phyloP scores from a whole-genome alignment of 495 filamentous ascomycete species.

The Xeromyces bisporus region DNA sequence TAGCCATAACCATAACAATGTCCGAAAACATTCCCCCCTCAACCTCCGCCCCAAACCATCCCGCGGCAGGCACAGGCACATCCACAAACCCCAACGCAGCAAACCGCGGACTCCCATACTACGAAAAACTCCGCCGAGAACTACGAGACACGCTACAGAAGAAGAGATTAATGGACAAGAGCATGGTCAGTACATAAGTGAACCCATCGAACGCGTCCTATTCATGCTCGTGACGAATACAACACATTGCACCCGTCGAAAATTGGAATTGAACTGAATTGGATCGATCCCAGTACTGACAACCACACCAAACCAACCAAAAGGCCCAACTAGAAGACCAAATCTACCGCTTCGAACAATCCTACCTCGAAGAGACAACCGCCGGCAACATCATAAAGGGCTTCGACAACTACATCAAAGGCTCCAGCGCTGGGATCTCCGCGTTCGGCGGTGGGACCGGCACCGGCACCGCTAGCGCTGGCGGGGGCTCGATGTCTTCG shows the following conservation, averaged over 20 bases:
- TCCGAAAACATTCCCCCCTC: slow-evolving; percentile 34
- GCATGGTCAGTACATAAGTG: slow-evolving; percentile 32
- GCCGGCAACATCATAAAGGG: slow-evolving; percentile 91
- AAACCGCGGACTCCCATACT: slow-evolving; percentile 44
- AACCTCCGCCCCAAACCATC: slow-evolving; percentile 6
- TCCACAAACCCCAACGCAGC: slow-evolving; percentile 11
- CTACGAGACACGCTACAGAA: slow-evolving; percentile 49
- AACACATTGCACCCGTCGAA: too few species aligned
- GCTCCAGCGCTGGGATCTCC: slow-evolving; percentile 16
- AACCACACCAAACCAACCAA: too few species aligned
- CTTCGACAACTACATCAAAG: slow-evolving; percentile 96
- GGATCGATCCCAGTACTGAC: too few species aligned
- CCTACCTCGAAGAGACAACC: slow-evolving; percentile 81
- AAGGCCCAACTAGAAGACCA: slow-evolving; percentile 58
- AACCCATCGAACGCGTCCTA: slow-evolving; percentile 1
- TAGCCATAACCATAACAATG: slow-evolving; percentile 19
- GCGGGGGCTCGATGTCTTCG: too few species aligned
- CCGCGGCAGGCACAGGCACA: not conserved
- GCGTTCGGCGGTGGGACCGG: not conserved
- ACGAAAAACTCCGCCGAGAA: slow-evolving; percentile 55
- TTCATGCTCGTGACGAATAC: too few species aligned
- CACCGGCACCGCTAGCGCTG: slow-evolving; percentile 21
- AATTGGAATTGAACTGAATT: too few species aligned
- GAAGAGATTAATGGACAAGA: slow-evolving; percentile 50
- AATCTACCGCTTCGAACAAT: slow-evolving; percentile 68